Percentiles rank a stretch among this genome's conserved stretches.
Evolutionary conservation across 148 eudicot species (phyloP).

Genomic region (Rhododendron griersonianum): DNA sequence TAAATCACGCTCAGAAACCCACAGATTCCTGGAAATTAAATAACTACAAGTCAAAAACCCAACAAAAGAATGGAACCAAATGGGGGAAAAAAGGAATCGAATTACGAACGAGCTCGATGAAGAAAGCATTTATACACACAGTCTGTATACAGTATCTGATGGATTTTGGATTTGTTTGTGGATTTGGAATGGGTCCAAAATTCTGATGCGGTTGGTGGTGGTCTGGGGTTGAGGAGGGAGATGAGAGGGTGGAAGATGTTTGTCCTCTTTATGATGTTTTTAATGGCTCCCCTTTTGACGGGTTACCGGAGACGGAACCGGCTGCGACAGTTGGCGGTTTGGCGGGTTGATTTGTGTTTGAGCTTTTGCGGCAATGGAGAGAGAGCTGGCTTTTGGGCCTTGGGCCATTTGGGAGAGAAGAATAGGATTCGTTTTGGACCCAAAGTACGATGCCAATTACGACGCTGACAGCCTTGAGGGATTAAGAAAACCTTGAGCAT

Average conservation of each 20-base stretch:
- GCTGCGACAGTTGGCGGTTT: background rate
- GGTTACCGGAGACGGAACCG: background rate
- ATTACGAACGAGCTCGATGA: background rate
- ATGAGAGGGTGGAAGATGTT: slow-evolving; percentile 4
- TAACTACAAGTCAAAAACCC: background rate
- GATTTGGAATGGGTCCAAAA: background rate
- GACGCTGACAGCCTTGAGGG: background rate
- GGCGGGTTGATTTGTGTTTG: background rate
- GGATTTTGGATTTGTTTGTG: background rate
- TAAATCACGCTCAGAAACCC: slow-evolving; percentile 13
- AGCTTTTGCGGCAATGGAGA: background rate
- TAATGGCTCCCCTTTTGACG: background rate
- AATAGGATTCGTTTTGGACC: background rate
- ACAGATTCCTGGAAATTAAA: slow-evolving; percentile 11
- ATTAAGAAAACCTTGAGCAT: background rate
- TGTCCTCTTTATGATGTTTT: background rate
- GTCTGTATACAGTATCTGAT: background rate
- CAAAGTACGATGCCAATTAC: background rate
- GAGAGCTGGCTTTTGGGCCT: background rate
- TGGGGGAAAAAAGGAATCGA: background rate
- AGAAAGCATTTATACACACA: background rate
- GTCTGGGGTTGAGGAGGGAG: background rate
- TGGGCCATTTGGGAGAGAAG: background rate
- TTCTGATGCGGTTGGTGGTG: background rate
- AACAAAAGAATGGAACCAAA: background rate